These are phyloP conservation scores for Schizothecium vesticola DNA, from an alignment of 495 filamentous ascomycete species.

Conservation along the genomic window DNA sequence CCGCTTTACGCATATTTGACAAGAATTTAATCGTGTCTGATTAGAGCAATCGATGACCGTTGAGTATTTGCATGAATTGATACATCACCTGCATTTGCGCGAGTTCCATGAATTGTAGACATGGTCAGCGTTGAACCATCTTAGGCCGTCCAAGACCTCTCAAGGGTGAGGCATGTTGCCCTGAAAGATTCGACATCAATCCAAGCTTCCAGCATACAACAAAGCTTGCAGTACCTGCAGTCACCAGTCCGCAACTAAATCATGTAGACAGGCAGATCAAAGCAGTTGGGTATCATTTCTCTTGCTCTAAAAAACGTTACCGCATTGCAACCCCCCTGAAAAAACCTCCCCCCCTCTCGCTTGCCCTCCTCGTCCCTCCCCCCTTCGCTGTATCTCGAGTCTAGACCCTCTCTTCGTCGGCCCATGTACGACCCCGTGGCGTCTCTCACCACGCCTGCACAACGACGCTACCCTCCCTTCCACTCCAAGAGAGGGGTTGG, in stretches of 20 bases:
- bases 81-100: too few species aligned
- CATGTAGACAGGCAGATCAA: neutral
- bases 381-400: neutral
- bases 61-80: too few species aligned
- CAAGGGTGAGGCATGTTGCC: neutral
- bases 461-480: neutral
- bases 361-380: neutral
- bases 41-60: too few species aligned
- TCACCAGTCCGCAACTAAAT: neutral
- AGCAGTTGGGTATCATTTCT: slow-evolving; percentile 11
- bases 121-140: too few species aligned
- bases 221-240: neutral
- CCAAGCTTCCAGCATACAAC: neutral
- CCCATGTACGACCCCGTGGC: neutral
- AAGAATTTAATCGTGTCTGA: too few species aligned
- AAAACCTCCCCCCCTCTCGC: neutral
- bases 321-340: neutral
- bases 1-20: too few species aligned
- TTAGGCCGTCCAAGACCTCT: neutral
- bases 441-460: neutral
- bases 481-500: neutral
- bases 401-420: neutral
- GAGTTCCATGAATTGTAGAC: too few species aligned
- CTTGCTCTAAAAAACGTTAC: neutral
- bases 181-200: too few species aligned